Evolutionary conservation across 1,139 yeast genomes (phyloP), one percentile per base, ranked within the genome.

Genomic region (Suhomyces bokatorum): DNA sequence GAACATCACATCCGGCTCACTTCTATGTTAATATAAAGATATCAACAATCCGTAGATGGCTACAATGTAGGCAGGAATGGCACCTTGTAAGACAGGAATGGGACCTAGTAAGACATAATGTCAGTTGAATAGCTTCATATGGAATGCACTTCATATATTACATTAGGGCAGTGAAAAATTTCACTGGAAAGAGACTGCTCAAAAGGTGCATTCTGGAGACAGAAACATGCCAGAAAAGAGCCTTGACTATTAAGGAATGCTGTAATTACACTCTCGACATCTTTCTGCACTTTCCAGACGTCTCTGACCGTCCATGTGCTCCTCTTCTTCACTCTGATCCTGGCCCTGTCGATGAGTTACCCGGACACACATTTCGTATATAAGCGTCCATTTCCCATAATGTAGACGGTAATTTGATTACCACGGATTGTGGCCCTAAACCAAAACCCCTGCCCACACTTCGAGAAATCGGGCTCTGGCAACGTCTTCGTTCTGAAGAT

Each of bases 391-490:
- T 12, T 30, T 31, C 34, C 32, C 22, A 11, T 28, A 13, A 6
- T 39, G 24, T 33, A 55, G 60, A 56, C 57, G 52, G 54, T 56
- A 64, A 65, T 72, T 73, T 73, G 73, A 54, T 71, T 71, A 72
- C 77, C 77, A 67, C 71, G 77, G 73, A 68, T 55, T 37, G 55
- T 54, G 62, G 58, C 63, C 56, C 62, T 67, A 66, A 64, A 56
- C 64, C 61, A 62, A 64, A 67, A 55, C 52, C 57, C 52, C 58
- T 50, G 50, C 37, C 40, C 45, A 40, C 49, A 26, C 35, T 40
- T 39, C 50, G 43, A 41, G 44, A 15, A 42, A 28, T 40, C 39
- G 48, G 46, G 37, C 42, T 33, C 28, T 16, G 17, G 12, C 14
- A 31, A 11, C 12, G 45, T 35, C 45, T 47, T 60, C 64, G 63